Evolutionary conservation across 1,284 basidiomycete genomes (phyloP).

Genomic region (Volvariella surrecta): DNA sequence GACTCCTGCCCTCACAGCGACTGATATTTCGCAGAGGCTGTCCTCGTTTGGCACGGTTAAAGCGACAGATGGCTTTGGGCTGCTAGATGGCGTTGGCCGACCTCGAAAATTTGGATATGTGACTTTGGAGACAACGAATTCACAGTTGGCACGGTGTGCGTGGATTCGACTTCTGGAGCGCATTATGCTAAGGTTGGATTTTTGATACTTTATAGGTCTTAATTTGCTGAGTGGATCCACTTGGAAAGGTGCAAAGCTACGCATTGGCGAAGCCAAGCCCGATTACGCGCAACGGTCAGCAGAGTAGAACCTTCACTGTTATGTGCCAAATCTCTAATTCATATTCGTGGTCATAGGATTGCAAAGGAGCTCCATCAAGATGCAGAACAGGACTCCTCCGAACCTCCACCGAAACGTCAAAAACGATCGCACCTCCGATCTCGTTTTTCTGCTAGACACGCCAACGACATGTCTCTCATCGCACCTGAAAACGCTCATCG

Average conservation of each 20-base stretch:
- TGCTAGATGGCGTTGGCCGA: constrained; percentile 52
- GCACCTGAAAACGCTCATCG: constrained; percentile 43
- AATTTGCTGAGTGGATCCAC: constrained; percentile 69
- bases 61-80: constrained; percentile 61
- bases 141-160: constrained; percentile 58
- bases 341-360: constrained; percentile 18
- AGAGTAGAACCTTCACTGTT: not conserved
- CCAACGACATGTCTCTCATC: constrained; percentile 53
- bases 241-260: constrained; percentile 76
- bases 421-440: constrained; percentile 11
- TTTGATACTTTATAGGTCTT: constrained; percentile 38
- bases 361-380: constrained; percentile 25
- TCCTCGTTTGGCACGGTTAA: constrained; percentile 60
- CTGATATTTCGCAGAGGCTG: constrained; percentile 53
- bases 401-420: constrained; percentile 28
- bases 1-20: constrained; percentile 48
- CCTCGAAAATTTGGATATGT: constrained; percentile 65
- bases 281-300: constrained; percentile 56
- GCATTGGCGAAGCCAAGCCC: constrained; percentile 72
- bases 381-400: constrained; percentile 8
- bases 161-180: constrained; percentile 5
- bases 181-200: too few relatives aligned
- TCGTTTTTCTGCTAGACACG: constrained; percentile 28
- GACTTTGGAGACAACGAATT: constrained; percentile 58
- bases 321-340: not conserved